Base-by-base conservation (phyloP, 768 basidiomycete species). In the Serendipita sp. region DNA sequence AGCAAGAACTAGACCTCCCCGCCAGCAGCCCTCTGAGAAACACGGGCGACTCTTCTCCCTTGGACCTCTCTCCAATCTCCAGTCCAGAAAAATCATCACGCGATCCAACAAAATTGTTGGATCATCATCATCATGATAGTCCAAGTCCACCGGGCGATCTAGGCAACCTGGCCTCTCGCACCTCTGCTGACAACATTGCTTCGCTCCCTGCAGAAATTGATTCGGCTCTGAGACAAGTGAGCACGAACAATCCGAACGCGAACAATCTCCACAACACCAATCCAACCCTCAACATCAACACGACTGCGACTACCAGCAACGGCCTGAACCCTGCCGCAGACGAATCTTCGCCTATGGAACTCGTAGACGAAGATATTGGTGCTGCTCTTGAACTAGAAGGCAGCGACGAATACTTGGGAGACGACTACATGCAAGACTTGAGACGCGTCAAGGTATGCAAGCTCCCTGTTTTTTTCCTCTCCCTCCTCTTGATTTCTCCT, bases 381-480 rank as follows among this genome's bases (percentile, higher is more conserved):
- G 52, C 52, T 15, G 52, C 15, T 54, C 28, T 54, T 1, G 75
- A 76, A 56, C 76, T 73, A 13, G 74, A 74, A 63, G 76, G 74
- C 45, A 85, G 86, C 69, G 85, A 85, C 64, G 73, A 77, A 32
- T 81, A 81, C 70, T 84, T 84, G 51, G 86, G 80, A 67, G 75
- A 81, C 3, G 86, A 88, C 65, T 76, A 78, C 63, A 84, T 86
- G 70, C 81, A 85, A 70, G 88, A 88, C 69, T 76, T 88, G 72
- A 89, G 89, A 78, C 88, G 88, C 81, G 88, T 90, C 76, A 90
- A 88, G 81, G 86, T 85, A 72, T 69, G 82, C 23, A 23, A 23
- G 23, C 23, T 23, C 23, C 23, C 23, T 23, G 1, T 23, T 23
- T 70, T 68, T 70, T 60, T 64, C 65, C 58, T 60, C 70, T 66